Percentiles rank a stretch among this genome's conserved stretches.
Conservation (phyloP, 129 eudicot genomes). For the Centrapalus pauciflorus region DNA sequence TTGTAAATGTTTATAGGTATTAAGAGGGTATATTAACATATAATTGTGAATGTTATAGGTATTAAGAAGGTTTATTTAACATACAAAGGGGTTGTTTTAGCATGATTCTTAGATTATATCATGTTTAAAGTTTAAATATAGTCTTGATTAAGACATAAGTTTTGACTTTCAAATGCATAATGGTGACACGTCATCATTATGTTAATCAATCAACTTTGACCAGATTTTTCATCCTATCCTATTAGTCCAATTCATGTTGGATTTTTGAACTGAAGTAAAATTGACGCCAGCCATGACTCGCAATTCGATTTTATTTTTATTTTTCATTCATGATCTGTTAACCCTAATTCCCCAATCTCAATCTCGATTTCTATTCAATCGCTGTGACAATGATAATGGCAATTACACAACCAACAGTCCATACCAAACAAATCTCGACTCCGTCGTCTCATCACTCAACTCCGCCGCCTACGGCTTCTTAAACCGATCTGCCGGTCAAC, state of each 20-base stretch:
- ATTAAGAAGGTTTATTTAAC: too few relatives aligned
- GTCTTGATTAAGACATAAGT: too few relatives aligned
- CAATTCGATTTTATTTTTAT: not conserved
- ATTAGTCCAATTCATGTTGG: constrained; percentile 3
- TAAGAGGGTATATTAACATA: too few relatives aligned
- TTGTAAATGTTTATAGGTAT: too few relatives aligned
- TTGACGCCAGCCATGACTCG: not conserved
- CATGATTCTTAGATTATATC: too few relatives aligned
- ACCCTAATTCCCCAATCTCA: constrained; percentile 2
- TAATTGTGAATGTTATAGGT: too few relatives aligned
- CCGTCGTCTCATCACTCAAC: constrained; percentile 24
- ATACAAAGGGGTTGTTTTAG: too few relatives aligned
- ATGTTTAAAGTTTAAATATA: too few relatives aligned
- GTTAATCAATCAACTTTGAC: too few relatives aligned
- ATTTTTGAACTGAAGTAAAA: constrained; percentile 13
- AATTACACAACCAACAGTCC: constrained; percentile 33
- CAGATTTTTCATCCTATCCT: not conserved
- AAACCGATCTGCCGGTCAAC: constrained; percentile 18
- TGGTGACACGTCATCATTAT: not conserved
- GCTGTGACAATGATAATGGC: not conserved
- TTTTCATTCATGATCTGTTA: constrained; percentile 6
- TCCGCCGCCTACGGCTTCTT: constrained; percentile 25
- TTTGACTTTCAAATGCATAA: too few relatives aligned
- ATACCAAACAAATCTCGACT: constrained; percentile 34
- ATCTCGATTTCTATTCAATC: constrained; percentile 11